Percentiles rank a stretch among this genome's conserved stretches.
Conservation (phyloP, 108 stramenopile species). For the Stephanodiscus triporus region DNA sequence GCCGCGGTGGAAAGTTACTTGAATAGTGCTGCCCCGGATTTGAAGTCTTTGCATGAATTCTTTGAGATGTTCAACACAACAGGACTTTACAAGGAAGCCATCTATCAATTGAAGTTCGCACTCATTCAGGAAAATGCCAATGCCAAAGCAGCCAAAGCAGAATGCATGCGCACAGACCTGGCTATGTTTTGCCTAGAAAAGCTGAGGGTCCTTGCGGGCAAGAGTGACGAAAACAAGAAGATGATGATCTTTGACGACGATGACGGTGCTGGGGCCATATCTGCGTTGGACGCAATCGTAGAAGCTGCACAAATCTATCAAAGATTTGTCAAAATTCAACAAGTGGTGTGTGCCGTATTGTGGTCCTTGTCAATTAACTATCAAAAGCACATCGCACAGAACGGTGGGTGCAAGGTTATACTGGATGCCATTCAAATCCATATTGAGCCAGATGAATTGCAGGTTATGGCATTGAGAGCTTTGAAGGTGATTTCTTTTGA, state of each 20-base stretch:
- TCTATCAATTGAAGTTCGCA: slow-evolving; percentile 24
- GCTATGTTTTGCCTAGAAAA: slow-evolving; percentile 37
- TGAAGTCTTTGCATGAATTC: slow-evolving; percentile 23
- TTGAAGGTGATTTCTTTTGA: slow-evolving; percentile 41
- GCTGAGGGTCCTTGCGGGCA: slow-evolving; percentile 38
- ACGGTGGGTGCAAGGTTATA: slow-evolving; percentile 40
- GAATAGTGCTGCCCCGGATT: slow-evolving; percentile 9
- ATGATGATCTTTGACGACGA: slow-evolving; percentile 24
- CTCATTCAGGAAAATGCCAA: slow-evolving; percentile 27
- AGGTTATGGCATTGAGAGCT: slow-evolving; percentile 38
- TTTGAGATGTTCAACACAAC: slow-evolving; percentile 11
- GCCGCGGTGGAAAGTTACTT: slow-evolving; percentile 14
- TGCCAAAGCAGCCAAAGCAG: too few relatives aligned
- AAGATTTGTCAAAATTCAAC: slow-evolving; percentile 28
- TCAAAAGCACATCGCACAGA: slow-evolving; percentile 31
- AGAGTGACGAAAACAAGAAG: slow-evolving; percentile 37
- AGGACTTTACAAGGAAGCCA: slow-evolving; percentile 26
- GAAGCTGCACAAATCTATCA: slow-evolving; percentile 55
- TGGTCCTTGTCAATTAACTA: slow-evolving; percentile 39
- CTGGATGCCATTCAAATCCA: slow-evolving; percentile 27
- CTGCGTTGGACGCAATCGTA: slow-evolving; percentile 36
- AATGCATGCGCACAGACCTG: slow-evolving; percentile 24
- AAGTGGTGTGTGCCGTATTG: slow-evolving; percentile 33
- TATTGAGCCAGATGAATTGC: slow-evolving; percentile 21
- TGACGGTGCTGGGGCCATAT: not conserved